Conservation (phyloP, 129 eudicot genomes). For the Centella asiatica region DNA sequence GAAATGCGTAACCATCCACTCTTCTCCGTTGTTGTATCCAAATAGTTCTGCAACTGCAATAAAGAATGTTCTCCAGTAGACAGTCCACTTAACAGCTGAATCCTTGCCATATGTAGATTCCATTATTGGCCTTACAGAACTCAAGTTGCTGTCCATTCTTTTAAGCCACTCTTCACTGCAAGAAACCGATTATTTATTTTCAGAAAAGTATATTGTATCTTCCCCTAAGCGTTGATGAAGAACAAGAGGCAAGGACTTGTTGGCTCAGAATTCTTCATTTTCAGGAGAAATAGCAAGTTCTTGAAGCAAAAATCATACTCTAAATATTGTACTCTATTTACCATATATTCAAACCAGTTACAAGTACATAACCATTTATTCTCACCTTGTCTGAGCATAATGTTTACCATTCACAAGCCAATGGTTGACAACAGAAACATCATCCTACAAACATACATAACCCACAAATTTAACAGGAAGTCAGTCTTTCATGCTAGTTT, state of each 20-base stretch:
- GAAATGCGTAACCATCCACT: slow-evolving; percentile 97
- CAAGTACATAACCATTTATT: background rate
- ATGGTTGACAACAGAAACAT: slow-evolving; percentile 70
- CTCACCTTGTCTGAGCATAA: slow-evolving; percentile 86
- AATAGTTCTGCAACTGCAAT: slow-evolving; percentile 83
- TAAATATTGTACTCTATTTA: too few species aligned
- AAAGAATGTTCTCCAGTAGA: slow-evolving; percentile 93
- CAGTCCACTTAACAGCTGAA: slow-evolving; percentile 85
- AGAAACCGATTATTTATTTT: background rate
- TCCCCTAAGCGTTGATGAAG: background rate
- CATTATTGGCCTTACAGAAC: slow-evolving; percentile 66
- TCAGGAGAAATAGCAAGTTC: background rate
- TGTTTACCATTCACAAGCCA: slow-evolving; percentile 97
- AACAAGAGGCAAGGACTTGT: background rate
- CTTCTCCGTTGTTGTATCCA: slow-evolving; percentile 88
- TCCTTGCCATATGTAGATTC: slow-evolving; percentile 94
- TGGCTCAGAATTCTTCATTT: background rate
- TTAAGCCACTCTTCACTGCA: slow-evolving; percentile 97
- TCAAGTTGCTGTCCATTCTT: slow-evolving; percentile 74
- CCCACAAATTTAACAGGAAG: background rate
- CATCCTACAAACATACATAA: slow-evolving; percentile 46
- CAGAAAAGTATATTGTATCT: too few species aligned
- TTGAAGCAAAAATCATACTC: background rate
- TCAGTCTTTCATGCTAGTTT: background rate
- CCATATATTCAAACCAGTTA: too few species aligned